Evolutionary conservation across 1,284 basidiomycete species (phyloP), one percentile per base, ranked within the genome.

Genomic region (Tilletia setariae): DNA sequence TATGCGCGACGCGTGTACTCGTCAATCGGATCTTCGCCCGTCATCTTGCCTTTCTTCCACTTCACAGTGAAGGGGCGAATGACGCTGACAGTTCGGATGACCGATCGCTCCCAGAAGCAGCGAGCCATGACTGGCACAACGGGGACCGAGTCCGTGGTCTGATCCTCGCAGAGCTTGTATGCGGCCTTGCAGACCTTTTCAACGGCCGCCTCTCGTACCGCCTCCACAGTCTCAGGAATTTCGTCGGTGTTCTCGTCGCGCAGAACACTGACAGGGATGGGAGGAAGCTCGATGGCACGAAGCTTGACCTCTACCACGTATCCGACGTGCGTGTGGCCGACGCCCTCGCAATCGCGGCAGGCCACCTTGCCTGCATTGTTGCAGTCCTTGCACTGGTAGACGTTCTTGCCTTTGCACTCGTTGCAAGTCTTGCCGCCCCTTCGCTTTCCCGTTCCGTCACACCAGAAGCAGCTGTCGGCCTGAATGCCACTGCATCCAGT

Each of bases 401-500:
- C 66, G 44, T 74, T 75, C 15, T 70, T 72, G 61, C 76, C 76
- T 11, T 71, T 68, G 70, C 76, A 78, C 19, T 71, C 73, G 46
- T 69, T 68, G 49, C 76, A 78, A 2, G 2, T 61, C n/a, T 61
- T 61, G 25, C 56, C 56, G 32, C 56, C 56, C 19, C 56, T 25
- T 35, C 56, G 25, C 32, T 40, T 67, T 15, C 76, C 76, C 0
- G 72, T 75, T n/a, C 76, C 75, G 11, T 61, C 64, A 66, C 76
- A 78, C 76, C 76, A 78, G 69, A 73, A 78, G 69, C 76, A 77
- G 62, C 74, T 74, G 64, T 78, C 76, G 9, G 76, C 73, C 40
- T 72, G 47, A 46, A 73, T 72, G 1, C 69, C 72, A 49, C 70
- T 74, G 70, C 75, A 76, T 2, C 70, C 70, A 30, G 63, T 35